Evolutionary conservation across 169 alveolate genomes (phyloP), one percentile per base, ranked within the genome.

Genomic region (Babesia caballi): DNA sequence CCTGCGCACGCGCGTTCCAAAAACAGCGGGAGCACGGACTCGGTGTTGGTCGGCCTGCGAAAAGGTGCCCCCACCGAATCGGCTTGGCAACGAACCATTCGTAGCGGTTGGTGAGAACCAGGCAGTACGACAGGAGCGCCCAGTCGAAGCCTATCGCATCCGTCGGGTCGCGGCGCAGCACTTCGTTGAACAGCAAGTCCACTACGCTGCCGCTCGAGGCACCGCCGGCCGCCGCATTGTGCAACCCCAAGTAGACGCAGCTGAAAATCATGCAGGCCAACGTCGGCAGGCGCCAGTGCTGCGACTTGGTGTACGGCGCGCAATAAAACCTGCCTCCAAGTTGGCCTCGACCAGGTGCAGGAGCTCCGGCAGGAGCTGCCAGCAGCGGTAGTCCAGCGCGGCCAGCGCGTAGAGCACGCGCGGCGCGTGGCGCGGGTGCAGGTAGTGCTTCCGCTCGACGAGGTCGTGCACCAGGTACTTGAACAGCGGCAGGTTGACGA

Each of bases 371-470:
- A 91, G 83, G 23, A 91, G 83, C 47, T 74, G 92, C 88, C 93
- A 87, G 36, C 92, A 85, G 25, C 95, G 82, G 32, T 91, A 91
- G 63, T 91, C 95, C 59, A 91, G 71, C 15, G 94, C 91, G 8
- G 92, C 71, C 78, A 90, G 32, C n/a, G 95, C 94, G 59, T 86
- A 91, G 9, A 91, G 69, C 63, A 91, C 21, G 17, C 95, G 66
- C 1, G 95, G 95, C 0, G 83, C 92, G 36, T 87, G 90, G 21
- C 90, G 70, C 6, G 94, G 89, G 19, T 72, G 83, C 6, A 78
- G 28, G 47, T 35, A 85, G 49, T 76, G 81, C 44, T 32, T 75
- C 21, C 93, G 65, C 56, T 91, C 95, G 7, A 90, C 77, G 47
- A 91, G 60, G 63, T 91, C 95, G 54, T 54, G 91, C 25, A 91